Evolutionary conservation across 306 rosid species (phyloP).

Genomic region (Gastrolobium villosum): DNA sequence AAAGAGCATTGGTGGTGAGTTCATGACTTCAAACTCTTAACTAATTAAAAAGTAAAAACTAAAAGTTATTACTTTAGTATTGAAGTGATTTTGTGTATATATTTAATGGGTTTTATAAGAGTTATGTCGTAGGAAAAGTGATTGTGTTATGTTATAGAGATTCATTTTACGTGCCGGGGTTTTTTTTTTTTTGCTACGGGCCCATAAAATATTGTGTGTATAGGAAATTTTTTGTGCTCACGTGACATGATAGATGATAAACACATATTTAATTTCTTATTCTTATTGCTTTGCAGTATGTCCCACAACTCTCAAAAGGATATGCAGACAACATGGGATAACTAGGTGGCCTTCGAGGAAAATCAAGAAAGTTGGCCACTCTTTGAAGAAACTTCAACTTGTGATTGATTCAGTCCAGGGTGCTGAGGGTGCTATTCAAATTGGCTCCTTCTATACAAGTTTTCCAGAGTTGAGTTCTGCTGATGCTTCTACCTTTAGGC

Average conservation of each 20-base stretch:
- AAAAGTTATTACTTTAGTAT: too few species aligned
- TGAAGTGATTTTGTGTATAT: too few species aligned
- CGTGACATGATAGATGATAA: too few species aligned
- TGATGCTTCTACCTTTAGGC: conserved; percentile 22
- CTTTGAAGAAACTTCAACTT: conserved; percentile 70
- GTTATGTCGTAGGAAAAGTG: too few species aligned
- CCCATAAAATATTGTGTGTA: too few species aligned
- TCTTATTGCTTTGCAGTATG: conserved; percentile 55
- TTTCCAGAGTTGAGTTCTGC: conserved; percentile 67
- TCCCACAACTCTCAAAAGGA: conserved; percentile 79
- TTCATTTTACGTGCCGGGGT: too few species aligned
- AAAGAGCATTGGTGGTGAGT: conserved; percentile 56
- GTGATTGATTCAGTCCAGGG: conserved; percentile 77
- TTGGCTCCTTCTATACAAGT: conserved; percentile 63
- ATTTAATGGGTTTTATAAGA: too few species aligned
- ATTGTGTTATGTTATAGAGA: too few species aligned
- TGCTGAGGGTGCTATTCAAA: conserved; percentile 72
- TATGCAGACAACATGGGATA: conserved; percentile 80
- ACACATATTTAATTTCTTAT: not conserved
- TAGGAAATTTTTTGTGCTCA: too few species aligned
- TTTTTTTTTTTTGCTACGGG: too few species aligned
- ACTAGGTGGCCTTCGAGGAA: conserved; percentile 76
- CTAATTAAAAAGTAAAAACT: too few species aligned
- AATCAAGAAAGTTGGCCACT: conserved; percentile 77
- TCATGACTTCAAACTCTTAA: not conserved